Evolutionary conservation across 495 filamentous ascomycete species (phyloP).

Genomic region (Neurospora tetrasperma): DNA sequence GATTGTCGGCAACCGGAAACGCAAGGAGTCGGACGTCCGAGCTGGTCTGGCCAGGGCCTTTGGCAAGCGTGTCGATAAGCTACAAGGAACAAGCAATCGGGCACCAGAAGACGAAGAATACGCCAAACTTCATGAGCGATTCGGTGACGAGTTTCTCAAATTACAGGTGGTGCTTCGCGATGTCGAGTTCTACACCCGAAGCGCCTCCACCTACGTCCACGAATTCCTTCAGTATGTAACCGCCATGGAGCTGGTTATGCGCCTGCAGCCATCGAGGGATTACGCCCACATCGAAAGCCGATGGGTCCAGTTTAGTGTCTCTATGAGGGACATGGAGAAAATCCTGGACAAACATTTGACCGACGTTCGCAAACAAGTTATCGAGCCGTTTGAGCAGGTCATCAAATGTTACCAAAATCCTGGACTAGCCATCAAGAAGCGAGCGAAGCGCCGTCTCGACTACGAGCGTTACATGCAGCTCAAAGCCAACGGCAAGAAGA

Average conservation of each 20-base stretch:
- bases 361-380: slow-evolving; percentile 67
- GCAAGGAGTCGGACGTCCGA: slow-evolving; percentile 82
- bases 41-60: slow-evolving; percentile 77
- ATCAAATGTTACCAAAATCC: slow-evolving; percentile 74
- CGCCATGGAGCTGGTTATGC: slow-evolving; percentile 58
- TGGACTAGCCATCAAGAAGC: slow-evolving; percentile 78
- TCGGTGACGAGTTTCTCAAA: slow-evolving; percentile 78
- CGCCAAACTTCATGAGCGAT: slow-evolving; percentile 61
- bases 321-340: slow-evolving; percentile 69
- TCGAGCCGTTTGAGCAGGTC: slow-evolving; percentile 75
- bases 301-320: slow-evolving; percentile 77
- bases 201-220: slow-evolving; percentile 57
- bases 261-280: slow-evolving; percentile 41
- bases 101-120: slow-evolving; percentile 73
- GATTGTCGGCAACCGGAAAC: slow-evolving; percentile 66
- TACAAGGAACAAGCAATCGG: slow-evolving; percentile 49
- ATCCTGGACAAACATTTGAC: slow-evolving; percentile 77
- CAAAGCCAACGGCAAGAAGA: slow-evolving; percentile 63
- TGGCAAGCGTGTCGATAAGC: slow-evolving; percentile 72
- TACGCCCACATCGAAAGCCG: slow-evolving; percentile 80
- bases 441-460: slow-evolving; percentile 78
- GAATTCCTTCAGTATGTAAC: slow-evolving; percentile 60
- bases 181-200: slow-evolving; percentile 72
- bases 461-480: slow-evolving; percentile 55
- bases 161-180: slow-evolving; percentile 85